Conservation (phyloP, 2,329 filamentous ascomycete species). For the Polychaeton citri region DNA sequence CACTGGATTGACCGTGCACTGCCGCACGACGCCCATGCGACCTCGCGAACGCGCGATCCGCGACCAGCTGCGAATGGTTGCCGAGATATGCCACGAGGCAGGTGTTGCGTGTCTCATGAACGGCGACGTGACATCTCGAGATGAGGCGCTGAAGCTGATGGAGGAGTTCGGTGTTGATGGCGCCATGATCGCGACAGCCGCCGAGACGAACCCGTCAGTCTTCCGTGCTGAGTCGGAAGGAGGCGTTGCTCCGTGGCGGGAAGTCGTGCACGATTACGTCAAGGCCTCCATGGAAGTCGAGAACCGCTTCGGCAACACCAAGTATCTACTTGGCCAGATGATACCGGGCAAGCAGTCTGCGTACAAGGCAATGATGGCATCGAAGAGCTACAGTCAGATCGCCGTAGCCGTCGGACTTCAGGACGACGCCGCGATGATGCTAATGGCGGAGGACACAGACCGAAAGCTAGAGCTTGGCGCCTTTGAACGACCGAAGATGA, state of each 20-base stretch:
- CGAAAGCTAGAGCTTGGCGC: conserved; percentile 41
- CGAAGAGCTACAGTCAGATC: conserved; percentile 58
- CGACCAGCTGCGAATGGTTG: conserved; percentile 74
- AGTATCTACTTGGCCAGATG: conserved; percentile 75
- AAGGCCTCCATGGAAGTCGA: conserved; percentile 59
- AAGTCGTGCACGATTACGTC: conserved; percentile 66
- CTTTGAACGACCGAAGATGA: conserved; percentile 34
- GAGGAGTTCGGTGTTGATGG: conserved; percentile 76
- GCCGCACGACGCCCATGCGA: conserved; percentile 90
- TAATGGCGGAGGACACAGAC: conserved; percentile 54
- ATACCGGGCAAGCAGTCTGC: conserved; percentile 63
- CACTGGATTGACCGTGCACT: conserved; percentile 83
- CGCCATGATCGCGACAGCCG: conserved; percentile 91
- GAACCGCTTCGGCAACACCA: conserved; percentile 86
- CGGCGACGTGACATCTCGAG: conserved; percentile 68
- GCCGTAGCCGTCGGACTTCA: conserved; percentile 53
- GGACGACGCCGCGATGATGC: conserved; percentile 37
- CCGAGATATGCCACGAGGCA: conserved; percentile 61
- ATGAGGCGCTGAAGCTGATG: conserved; percentile 58
- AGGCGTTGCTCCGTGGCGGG: conserved; percentile 58
- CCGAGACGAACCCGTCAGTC: conserved; percentile 81
- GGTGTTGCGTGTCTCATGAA: conserved; percentile 94
- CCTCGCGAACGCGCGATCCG: conserved; percentile 79
- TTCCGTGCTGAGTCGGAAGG: conserved; percentile 61
- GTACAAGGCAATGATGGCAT: conserved; percentile 48